Conservation (phyloP, 23 red algal genomes). For the Gracilaria vermiculophylla region DNA sequence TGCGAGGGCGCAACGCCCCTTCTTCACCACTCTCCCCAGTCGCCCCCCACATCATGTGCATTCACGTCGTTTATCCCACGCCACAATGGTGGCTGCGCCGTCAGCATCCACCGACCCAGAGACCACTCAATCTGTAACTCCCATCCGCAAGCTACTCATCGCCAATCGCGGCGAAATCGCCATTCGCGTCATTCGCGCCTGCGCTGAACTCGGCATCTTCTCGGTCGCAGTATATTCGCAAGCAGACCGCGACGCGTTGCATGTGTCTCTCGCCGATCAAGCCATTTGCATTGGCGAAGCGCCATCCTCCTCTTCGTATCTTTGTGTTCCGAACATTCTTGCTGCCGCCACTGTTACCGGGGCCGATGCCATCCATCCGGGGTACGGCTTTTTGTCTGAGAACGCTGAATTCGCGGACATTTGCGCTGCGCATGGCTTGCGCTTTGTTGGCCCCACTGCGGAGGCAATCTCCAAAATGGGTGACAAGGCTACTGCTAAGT, state of each 20-base stretch:
- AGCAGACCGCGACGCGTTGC: slow-evolving; percentile 77
- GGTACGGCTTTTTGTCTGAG: slow-evolving; percentile 96
- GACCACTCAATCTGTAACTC: not conserved
- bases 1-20: not conserved
- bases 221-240: slow-evolving; percentile 87
- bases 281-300: slow-evolving; percentile 85
- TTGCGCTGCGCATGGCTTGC: slow-evolving; percentile 60
- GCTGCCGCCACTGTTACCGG: slow-evolving; percentile 69
- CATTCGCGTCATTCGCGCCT: slow-evolving; percentile 88
- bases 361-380: slow-evolving; percentile 89
- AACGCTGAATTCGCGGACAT: slow-evolving; percentile 93
- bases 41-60: not conserved
- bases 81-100: slow-evolving; percentile 10
- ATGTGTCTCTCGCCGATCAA: slow-evolving; percentile 89
- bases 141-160: slow-evolving; percentile 73
- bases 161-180: slow-evolving; percentile 99
- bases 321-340: slow-evolving; percentile 75
- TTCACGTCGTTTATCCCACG: not conserved
- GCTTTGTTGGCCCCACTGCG: slow-evolving; percentile 83
- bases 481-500: slow-evolving; percentile 84
- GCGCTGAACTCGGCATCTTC: slow-evolving; percentile 78
- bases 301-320: slow-evolving; percentile 68
- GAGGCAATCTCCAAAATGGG: slow-evolving; percentile 90
- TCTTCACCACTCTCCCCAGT: not conserved
- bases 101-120: not conserved